Evolutionary conservation across 164 flowering plant species (phyloP), one percentile per base, ranked within the genome.

Genomic region (Magnolia kwangsiensis): DNA sequence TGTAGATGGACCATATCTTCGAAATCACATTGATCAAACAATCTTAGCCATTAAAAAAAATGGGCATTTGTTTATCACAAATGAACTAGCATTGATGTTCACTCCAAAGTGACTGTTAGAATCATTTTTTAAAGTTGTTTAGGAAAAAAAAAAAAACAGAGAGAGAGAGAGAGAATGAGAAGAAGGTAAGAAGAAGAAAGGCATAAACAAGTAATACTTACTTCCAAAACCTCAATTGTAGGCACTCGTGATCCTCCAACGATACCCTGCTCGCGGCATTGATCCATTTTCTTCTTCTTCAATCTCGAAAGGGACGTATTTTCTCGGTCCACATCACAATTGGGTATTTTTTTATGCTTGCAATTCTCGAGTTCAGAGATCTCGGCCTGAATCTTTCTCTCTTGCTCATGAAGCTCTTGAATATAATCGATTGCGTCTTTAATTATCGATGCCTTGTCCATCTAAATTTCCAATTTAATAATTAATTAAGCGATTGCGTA

Each of bases 381-480:
- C 80, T 94, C 98, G 0, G 83, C 76, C 51, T 84, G 80, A 29
- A 94, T 84, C 31, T 78, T 78, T 45, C 75, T 83, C 76, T 92
- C 94, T 81, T 91, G 87, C 16, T 90, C 86, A 5, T 92, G 96
- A 77, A 93, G 72, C n/a, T 88, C 89, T 81, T 90, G 87, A 51
- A 92, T 90, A 77, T 93, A 92, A 0, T 79, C 85, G 10, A 92
- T 90, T 0, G 98, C 96, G 51, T 93, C 98, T 72, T 87, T 91
- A 67, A 92, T 86, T 74, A 90, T 93, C 0, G 98, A 91, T 0
- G 98, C 98, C 78, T 90, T 93, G 49, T 92, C 95, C 97, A 92
- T 92, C 97, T 92, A 74, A 63, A n/a, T 6, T 31, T 23, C 58
- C 9, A 63, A 10, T 66, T 20, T 11, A 10, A 24, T 63, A n/a